phyloP scores from a whole-genome alignment of 805 yeast species.

The Priceomyces medius region DNA sequence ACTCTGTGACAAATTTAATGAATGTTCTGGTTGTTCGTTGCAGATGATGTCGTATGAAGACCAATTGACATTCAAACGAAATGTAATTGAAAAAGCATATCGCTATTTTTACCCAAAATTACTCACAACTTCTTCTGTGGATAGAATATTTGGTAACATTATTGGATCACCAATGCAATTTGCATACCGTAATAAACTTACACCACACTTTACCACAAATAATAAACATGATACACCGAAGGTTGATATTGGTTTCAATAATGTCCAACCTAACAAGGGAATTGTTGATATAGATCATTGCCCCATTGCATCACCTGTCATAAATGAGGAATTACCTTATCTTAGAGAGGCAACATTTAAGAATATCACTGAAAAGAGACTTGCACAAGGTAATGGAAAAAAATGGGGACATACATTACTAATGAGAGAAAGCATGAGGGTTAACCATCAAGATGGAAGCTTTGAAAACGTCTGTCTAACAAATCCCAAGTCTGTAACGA shows the following conservation, averaged over 20 bases:
- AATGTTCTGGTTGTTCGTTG: conserved; percentile 43
- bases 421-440: conserved; percentile 33
- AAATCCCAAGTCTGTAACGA: conserved; percentile 26
- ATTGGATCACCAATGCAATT: conserved; percentile 37
- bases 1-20: conserved; percentile 33
- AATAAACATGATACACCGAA: conserved; percentile 7
- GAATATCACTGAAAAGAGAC: conserved; percentile 4
- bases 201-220: conserved; percentile 35
- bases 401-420: conserved; percentile 13
- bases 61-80: conserved; percentile 35
- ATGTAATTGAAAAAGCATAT: conserved; percentile 33
- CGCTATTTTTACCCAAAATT: conserved; percentile 31
- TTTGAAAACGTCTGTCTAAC: conserved; percentile 23
- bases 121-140: conserved; percentile 5
- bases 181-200: conserved; percentile 39
- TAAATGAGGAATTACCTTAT: conserved; percentile 25
- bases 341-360: conserved; percentile 13
- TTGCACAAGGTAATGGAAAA: not conserved
- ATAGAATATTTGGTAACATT: conserved; percentile 23
- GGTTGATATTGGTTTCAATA: conserved; percentile 32
- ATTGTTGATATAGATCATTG: conserved; percentile 37
- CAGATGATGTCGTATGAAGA: conserved; percentile 40
- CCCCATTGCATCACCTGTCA: conserved; percentile 31
- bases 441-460: conserved; percentile 32
- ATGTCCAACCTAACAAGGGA: conserved; percentile 19